These are phyloP conservation scores for Fomitopsis schrenkii DNA, from an alignment of 1,284 basidiomycete genomes.

Conservation along the genomic window DNA sequence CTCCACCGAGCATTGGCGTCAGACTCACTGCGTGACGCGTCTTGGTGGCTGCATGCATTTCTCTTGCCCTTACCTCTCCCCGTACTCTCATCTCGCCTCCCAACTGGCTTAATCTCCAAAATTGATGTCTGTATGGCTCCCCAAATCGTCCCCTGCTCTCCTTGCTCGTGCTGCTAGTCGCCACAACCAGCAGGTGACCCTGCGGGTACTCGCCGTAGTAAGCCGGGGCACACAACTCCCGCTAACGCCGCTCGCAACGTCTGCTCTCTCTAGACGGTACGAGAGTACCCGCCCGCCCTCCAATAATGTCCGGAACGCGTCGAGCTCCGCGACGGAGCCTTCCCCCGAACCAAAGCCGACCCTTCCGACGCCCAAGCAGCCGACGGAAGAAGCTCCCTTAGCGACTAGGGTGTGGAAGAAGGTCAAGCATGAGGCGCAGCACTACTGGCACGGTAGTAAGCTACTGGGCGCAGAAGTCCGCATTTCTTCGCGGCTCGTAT, in stretches of 20 bases:
- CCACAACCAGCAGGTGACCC: constrained; percentile 18
- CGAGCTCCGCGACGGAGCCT: constrained; percentile 10
- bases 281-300: constrained; percentile 24
- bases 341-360: constrained; percentile 40
- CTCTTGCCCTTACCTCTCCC: background rate
- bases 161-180: constrained; percentile 35
- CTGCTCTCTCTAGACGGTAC: constrained; percentile 14
- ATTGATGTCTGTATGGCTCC: constrained; percentile 33
- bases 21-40: background rate
- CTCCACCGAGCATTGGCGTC: constrained; percentile 5
- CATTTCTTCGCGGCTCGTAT: constrained; percentile 85
- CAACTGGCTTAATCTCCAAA: background rate
- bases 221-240: constrained; percentile 12
- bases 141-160: constrained; percentile 36
- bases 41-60: background rate
- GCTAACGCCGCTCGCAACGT: constrained; percentile 12
- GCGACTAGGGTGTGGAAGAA: constrained; percentile 76
- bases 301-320: constrained; percentile 6
- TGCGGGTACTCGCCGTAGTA: constrained; percentile 28
- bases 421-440: constrained; percentile 93
- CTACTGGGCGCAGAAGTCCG: constrained; percentile 92
- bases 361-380: constrained; percentile 48
- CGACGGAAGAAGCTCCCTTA: constrained; percentile 47
- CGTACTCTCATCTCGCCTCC: background rate
- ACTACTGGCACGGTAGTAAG: constrained; percentile 98